phyloP scores from a whole-genome alignment of 202 grass and related monocot genomes.

The Zoysia matrella region DNA sequence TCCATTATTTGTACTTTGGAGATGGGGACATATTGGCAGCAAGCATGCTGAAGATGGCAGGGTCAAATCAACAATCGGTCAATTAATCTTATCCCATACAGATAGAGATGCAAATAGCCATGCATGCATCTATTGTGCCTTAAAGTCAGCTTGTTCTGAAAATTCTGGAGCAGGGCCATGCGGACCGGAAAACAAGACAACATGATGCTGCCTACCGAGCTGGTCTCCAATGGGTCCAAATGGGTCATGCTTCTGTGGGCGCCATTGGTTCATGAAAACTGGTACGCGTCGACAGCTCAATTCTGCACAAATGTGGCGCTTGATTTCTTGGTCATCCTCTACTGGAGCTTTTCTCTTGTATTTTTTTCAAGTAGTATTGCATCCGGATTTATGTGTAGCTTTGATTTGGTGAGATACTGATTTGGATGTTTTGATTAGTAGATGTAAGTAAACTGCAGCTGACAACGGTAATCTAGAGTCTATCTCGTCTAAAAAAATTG shows the following conservation, averaged over 20 bases:
- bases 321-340: slow-evolving; percentile 11
- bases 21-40: slow-evolving; percentile 13
- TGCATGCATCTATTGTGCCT: slow-evolving; percentile 17
- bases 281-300: background rate
- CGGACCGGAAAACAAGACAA: slow-evolving; percentile 40
- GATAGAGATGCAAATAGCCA: background rate
- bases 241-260: slow-evolving; percentile 40
- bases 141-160: slow-evolving; percentile 8
- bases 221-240: slow-evolving; percentile 36
- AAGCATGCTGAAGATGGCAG: background rate
- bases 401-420: background rate
- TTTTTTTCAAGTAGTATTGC: background rate
- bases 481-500: slow-evolving; percentile 11
- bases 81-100: slow-evolving; percentile 32
- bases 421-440: slow-evolving; percentile 8
- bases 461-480: background rate
- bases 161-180: slow-evolving; percentile 40
- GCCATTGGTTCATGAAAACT: slow-evolving; percentile 20
- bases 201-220: slow-evolving; percentile 25
- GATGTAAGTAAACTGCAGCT: slow-evolving; percentile 14
- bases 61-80: slow-evolving; percentile 9
- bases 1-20: background rate
- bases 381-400: background rate
- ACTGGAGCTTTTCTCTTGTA: background rate
- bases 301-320: slow-evolving; percentile 17